Percentiles rank a stretch among this genome's conserved stretches.
phyloP scores from a whole-genome alignment of 2,329 filamentous ascomycete genomes.

The Ustulina deusta region DNA sequence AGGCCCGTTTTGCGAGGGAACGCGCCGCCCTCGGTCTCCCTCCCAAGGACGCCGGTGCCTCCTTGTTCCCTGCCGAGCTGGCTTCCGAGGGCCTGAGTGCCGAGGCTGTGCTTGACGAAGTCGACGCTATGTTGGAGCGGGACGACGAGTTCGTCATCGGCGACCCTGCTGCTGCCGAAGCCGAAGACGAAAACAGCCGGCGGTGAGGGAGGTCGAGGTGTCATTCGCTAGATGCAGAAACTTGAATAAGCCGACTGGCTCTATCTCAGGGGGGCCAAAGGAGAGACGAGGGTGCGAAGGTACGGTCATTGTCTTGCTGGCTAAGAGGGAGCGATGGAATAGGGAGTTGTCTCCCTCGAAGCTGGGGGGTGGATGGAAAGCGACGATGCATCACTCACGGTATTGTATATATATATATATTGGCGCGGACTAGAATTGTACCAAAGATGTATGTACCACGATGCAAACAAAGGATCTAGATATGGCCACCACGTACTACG shows the following conservation, averaged over 20 bases:
- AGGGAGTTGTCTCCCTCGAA: not conserved
- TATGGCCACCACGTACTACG: slow-evolving; percentile 8
- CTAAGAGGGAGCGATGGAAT: not conserved
- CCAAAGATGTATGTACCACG: slow-evolving; percentile 38
- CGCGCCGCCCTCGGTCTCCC: slow-evolving; percentile 74
- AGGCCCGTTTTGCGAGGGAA: slow-evolving; percentile 74
- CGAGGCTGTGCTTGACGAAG: slow-evolving; percentile 53
- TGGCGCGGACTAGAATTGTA: slow-evolving; percentile 42
- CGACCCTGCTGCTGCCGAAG: slow-evolving; percentile 51
- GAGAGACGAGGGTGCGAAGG: not conserved
- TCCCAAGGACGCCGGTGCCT: slow-evolving; percentile 56
- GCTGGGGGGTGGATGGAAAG: not conserved
- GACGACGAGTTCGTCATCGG: slow-evolving; percentile 63
- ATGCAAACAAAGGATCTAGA: slow-evolving; percentile 34
- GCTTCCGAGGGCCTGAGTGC: slow-evolving; percentile 47
- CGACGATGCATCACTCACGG: slow-evolving; percentile 49
- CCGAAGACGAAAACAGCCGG: slow-evolving; percentile 21
- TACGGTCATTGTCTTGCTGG: not conserved
- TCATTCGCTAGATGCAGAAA: not conserved
- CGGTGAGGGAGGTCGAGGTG: not conserved
- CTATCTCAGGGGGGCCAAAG: no score
- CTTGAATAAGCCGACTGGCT: slow-evolving; percentile 9
- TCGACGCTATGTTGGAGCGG: slow-evolving; percentile 57
- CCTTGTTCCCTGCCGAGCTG: slow-evolving; percentile 48
- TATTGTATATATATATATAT: slow-evolving; percentile 57